Conservation (phyloP, 1,284 basidiomycete genomes). For the Cutaneotrichosporon cutaneum region DNA sequence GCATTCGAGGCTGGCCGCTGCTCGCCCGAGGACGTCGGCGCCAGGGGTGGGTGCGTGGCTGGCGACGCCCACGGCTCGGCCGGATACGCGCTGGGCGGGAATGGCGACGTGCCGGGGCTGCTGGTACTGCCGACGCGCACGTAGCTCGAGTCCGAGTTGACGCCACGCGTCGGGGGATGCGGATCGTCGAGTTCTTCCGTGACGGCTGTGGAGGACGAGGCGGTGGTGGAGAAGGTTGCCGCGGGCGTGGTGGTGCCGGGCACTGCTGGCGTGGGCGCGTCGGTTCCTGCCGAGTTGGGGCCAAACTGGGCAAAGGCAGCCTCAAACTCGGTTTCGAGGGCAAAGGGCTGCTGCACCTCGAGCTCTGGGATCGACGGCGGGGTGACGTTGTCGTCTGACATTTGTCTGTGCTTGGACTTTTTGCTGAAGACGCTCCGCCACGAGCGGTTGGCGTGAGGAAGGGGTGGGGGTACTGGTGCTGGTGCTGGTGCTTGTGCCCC, state of each 20-base stretch:
- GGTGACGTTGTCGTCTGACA: constrained; percentile 1
- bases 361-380: constrained; percentile 24
- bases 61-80: constrained; percentile 20
- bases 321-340: constrained; percentile 21
- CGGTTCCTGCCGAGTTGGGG: not conserved
- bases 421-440: constrained; percentile 17
- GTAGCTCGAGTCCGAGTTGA: constrained; percentile 15
- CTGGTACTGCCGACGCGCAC: constrained; percentile 1
- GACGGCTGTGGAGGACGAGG: constrained; percentile 1
- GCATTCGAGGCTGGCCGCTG: constrained; percentile 22
- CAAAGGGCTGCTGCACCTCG: constrained; percentile 19
- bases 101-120: constrained; percentile 8
- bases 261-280: not conserved
- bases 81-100: constrained; percentile 20
- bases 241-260: not conserved
- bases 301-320: constrained; percentile 11
- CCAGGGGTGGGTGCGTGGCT: constrained; percentile 1
- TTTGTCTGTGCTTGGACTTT: constrained; percentile 6
- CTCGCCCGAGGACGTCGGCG: constrained; percentile 7
- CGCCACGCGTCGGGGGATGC: not conserved
- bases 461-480: not conserved
- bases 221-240: not conserved
- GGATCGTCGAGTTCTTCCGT: constrained; percentile 14
- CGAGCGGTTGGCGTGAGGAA: not conserved
- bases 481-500: constrained; percentile 2